Evolutionary conservation across 2,329 filamentous ascomycete genomes (phyloP).

Genomic region (Alternaria postmessia): DNA sequence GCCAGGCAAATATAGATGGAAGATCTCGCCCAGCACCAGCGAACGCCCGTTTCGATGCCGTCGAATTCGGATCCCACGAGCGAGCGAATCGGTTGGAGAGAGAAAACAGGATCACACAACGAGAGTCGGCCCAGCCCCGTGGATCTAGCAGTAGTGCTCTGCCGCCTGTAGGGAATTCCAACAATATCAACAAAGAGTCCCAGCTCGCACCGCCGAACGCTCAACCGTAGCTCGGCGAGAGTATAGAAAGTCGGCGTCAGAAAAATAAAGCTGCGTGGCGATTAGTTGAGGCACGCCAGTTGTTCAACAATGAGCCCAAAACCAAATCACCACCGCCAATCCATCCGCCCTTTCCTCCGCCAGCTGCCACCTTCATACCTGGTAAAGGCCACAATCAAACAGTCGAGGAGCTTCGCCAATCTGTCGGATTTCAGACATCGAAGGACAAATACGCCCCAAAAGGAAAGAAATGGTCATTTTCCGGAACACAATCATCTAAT

Average conservation of each 20-base stretch:
- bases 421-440: background rate
- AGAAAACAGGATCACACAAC: background rate
- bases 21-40: background rate
- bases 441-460: too few species aligned
- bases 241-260: background rate
- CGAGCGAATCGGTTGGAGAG: background rate
- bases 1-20: background rate
- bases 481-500: too few species aligned
- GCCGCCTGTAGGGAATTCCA: rapidly evolving
- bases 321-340: background rate
- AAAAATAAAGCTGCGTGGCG: too few species aligned
- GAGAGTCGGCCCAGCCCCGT: background rate
- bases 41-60: background rate
- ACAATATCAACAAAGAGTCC: background rate
- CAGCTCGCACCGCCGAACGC: background rate
- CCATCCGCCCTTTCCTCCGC: background rate
- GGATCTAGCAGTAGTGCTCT: background rate
- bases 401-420: background rate
- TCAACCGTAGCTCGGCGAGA: background rate
- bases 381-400: background rate
- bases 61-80: background rate
- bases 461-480: too few species aligned
- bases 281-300: background rate
- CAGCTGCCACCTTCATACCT: background rate
- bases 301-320: background rate